phyloP scores from a whole-genome alignment of 2,329 filamentous ascomycete species.

The Epichloe festucae region DNA sequence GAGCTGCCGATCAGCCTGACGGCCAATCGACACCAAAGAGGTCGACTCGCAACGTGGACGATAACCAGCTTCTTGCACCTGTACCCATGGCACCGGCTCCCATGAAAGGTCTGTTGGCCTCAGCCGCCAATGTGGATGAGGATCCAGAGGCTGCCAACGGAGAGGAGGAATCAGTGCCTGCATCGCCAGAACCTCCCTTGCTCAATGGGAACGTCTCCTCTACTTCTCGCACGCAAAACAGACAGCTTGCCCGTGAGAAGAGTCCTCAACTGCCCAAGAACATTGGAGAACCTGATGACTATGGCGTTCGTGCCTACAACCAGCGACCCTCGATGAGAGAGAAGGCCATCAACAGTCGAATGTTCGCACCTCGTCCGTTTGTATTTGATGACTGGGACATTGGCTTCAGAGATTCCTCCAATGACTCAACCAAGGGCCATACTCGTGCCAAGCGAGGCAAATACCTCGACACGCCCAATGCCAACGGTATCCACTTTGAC shows the following conservation, averaged over 20 bases:
- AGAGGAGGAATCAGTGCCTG: slow-evolving; percentile 23
- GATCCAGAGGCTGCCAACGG: slow-evolving; percentile 21
- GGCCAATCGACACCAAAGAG: slow-evolving; percentile 38
- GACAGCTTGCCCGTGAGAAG: slow-evolving; percentile 22
- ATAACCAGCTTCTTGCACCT: slow-evolving; percentile 13
- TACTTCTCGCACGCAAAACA: slow-evolving; percentile 14
- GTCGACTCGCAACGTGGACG: slow-evolving; percentile 21
- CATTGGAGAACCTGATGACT: slow-evolving; percentile 35
- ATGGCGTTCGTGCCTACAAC: slow-evolving; percentile 34
- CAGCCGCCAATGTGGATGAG: slow-evolving; percentile 23
- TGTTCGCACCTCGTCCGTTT: slow-evolving; percentile 34
- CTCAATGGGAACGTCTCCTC: slow-evolving; percentile 15
- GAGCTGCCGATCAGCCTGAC: slow-evolving; percentile 35
- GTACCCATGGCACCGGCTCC: slow-evolving; percentile 17
- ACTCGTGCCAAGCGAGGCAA: slow-evolving; percentile 39
- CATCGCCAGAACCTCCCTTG: slow-evolving; percentile 22
- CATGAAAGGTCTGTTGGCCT: slow-evolving; percentile 26
- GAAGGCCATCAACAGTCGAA: slow-evolving; percentile 37
- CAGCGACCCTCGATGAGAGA: slow-evolving; percentile 26
- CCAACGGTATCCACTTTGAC: slow-evolving; percentile 40
- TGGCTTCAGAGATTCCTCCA: slow-evolving; percentile 45
- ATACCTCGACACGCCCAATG: slow-evolving; percentile 41
- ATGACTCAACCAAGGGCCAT: slow-evolving; percentile 40
- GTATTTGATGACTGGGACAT: slow-evolving; percentile 41
- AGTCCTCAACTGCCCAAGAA: slow-evolving; percentile 26